Evolutionary conservation across 305 asterid genomes (phyloP).

Genomic region (Solanum hybrid): DNA sequence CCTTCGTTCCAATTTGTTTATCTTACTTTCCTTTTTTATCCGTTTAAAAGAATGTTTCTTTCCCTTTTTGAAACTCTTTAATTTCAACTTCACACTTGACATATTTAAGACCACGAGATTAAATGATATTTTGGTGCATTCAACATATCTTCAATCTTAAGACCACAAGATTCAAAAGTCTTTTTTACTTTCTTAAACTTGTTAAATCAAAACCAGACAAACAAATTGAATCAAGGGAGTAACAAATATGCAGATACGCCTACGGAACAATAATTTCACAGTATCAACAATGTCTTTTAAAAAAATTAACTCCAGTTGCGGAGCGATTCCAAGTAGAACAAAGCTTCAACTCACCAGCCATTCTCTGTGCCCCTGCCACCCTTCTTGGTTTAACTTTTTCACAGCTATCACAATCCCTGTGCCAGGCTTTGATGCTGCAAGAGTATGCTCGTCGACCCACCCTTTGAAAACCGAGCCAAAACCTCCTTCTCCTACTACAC

Average conservation of each 20-base stretch:
- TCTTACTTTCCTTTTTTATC: background rate
- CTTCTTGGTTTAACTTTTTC: conserved; percentile 64
- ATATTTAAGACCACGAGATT: background rate
- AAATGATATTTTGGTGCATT: background rate
- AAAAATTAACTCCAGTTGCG: background rate
- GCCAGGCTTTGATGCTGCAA: conserved; percentile 47
- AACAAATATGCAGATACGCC: background rate
- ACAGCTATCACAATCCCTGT: conserved; percentile 50
- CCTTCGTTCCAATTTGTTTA: background rate
- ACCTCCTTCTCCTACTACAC: conserved; percentile 66
- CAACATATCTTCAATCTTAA: background rate
- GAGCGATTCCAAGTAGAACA: background rate
- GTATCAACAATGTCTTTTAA: background rate
- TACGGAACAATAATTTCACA: background rate
- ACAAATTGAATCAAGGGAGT: background rate
- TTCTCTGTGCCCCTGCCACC: conserved; percentile 68
- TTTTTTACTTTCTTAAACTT: background rate
- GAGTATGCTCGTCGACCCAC: conserved; percentile 56
- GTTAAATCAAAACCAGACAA: background rate
- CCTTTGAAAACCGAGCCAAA: conserved; percentile 64
- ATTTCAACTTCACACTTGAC: background rate
- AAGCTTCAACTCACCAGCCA: conserved; percentile 47
- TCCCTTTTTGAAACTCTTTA: background rate
- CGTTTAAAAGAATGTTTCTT: background rate
- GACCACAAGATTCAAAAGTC: background rate